Conservation (phyloP, 2,329 filamentous ascomycete genomes). For the Exophiala oligosperma region DNA sequence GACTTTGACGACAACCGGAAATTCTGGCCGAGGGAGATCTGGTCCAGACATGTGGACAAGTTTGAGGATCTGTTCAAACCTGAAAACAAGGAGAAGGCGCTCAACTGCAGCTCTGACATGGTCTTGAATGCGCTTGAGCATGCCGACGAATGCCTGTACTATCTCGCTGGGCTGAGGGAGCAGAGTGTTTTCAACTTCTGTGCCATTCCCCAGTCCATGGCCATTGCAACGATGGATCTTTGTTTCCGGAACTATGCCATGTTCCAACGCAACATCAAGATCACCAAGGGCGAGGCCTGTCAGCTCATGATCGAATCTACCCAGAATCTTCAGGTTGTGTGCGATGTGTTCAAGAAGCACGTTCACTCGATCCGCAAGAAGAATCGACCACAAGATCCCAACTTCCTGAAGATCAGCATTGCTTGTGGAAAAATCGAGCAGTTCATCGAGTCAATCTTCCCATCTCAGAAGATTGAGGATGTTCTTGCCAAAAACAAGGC, state of each 20-base stretch:
- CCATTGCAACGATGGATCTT: conserved; percentile 88
- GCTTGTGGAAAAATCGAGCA: conserved; percentile 75
- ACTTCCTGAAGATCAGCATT: conserved; percentile 87
- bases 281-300: conserved; percentile 92
- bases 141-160: conserved; percentile 92
- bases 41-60: conserved; percentile 88
- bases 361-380: conserved; percentile 82
- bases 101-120: conserved; percentile 92
- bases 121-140: conserved; percentile 84
- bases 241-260: conserved; percentile 89
- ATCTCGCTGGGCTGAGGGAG: conserved; percentile 90
- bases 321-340: conserved; percentile 80
- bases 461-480: conserved; percentile 68
- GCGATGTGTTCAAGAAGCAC: conserved; percentile 78
- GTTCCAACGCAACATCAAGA: conserved; percentile 88
- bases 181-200: conserved; percentile 99
- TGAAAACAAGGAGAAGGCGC: conserved; percentile 71
- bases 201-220: conserved; percentile 95
- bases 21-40: conserved; percentile 96
- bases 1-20: conserved; percentile 83
- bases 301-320: conserved; percentile 89
- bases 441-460: conserved; percentile 83
- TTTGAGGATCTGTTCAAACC: conserved; percentile 90
- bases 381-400: conserved; percentile 91
- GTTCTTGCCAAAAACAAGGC: conserved; percentile 54